These are phyloP conservation scores for Epichloe amarillans DNA, from an alignment of 2,329 filamentous ascomycete genomes.

Conservation along the genomic window DNA sequence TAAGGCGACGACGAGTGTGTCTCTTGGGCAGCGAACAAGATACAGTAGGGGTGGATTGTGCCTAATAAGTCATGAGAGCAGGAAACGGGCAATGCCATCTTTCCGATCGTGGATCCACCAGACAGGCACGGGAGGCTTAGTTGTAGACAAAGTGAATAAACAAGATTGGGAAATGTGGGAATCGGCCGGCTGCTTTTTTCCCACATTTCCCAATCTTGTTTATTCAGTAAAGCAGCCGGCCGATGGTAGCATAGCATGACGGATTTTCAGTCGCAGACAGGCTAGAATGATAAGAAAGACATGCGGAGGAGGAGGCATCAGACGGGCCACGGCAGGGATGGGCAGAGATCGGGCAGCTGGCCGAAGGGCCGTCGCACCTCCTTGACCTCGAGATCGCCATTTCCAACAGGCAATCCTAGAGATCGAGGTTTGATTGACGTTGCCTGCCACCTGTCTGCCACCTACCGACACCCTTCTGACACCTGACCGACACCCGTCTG, in stretches of 20 bases:
- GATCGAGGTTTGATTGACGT: slow-evolving; percentile 1
- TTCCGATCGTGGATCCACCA: not conserved
- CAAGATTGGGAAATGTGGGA: not conserved
- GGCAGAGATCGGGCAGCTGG: not conserved
- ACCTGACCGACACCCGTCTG: no score
- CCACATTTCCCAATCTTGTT: no score
- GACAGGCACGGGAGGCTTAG: not conserved
- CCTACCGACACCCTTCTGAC: no score
- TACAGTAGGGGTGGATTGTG: not conserved
- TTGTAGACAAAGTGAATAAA: not conserved
- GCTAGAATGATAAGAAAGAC: no score
- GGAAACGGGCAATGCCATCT: not conserved
- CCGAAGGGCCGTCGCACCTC: not conserved
- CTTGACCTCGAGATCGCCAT: slow-evolving; percentile 4
- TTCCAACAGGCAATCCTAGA: not conserved
- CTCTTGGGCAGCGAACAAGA: not conserved
- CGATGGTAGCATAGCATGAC: not conserved
- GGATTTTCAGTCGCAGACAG: not conserved
- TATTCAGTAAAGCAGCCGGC: not conserved
- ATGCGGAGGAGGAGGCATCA: not conserved
- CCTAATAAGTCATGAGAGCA: not conserved
- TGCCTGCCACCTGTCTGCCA: no score
- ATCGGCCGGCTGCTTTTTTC: no score
- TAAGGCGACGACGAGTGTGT: not conserved
- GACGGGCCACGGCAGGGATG: not conserved